phyloP scores from a whole-genome alignment of 352 stramenopile species.

The Phytophthora hybrid region DNA sequence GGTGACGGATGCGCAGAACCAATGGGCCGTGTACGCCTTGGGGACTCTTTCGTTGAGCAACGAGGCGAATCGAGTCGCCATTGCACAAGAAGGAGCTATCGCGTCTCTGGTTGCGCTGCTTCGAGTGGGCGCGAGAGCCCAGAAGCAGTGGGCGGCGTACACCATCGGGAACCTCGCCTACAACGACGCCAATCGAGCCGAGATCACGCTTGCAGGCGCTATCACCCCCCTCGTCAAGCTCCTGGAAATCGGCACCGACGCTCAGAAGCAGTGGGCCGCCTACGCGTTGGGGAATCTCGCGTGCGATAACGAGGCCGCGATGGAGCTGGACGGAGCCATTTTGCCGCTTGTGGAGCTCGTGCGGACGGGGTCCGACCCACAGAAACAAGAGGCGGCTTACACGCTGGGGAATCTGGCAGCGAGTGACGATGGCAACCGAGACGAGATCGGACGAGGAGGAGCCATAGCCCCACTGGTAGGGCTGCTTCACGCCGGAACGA shows the following conservation, averaged over 20 bases:
- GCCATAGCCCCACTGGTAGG: conserved; percentile 24
- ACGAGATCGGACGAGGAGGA: conserved; percentile 30
- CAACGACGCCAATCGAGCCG: conserved; percentile 26
- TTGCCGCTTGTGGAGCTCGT: conserved; percentile 31
- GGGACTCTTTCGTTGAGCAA: conserved; percentile 12
- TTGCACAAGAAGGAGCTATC: conserved; percentile 13
- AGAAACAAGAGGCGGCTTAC: conserved; percentile 35
- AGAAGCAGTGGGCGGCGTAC: conserved; percentile 35
- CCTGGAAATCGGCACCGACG: conserved; percentile 14
- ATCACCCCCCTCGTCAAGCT: conserved; percentile 22
- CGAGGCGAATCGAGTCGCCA: conserved; percentile 5
- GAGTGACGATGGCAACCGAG: conserved; percentile 8
- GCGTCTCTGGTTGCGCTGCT: conserved; percentile 1
- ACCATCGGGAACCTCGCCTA: conserved; percentile 31
- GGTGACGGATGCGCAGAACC: conserved; percentile 11
- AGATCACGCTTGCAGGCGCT: conserved; percentile 23
- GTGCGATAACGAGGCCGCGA: conserved; percentile 18
- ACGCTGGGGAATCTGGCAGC: conserved; percentile 24
- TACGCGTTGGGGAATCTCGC: conserved; percentile 33
- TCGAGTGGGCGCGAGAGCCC: conserved; percentile 8
- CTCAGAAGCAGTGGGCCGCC: conserved; percentile 28
- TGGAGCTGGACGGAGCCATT: conserved; percentile 26
- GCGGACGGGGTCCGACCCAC: conserved; percentile 10
- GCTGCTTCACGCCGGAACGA: conserved; percentile 3
- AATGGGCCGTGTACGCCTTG: conserved; percentile 8